These are phyloP conservation scores for Wickerhamiella kazuoi DNA, from an alignment of 805 yeast genomes.

Conservation along the genomic window DNA sequence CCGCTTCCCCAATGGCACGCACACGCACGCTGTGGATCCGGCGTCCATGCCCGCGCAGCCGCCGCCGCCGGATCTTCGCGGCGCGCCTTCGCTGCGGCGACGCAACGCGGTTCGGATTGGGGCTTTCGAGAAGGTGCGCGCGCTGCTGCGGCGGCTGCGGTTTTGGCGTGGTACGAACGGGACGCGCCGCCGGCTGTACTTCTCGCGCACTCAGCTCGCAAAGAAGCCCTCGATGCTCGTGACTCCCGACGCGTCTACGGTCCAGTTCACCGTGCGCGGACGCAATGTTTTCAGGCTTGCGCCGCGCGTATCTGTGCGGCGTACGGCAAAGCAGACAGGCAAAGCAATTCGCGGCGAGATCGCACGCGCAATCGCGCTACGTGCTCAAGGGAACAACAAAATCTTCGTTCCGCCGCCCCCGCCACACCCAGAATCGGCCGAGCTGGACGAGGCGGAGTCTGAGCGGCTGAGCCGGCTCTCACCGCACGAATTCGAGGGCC, in stretches of 20 bases:
- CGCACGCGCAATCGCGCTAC: background rate
- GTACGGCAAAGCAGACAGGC: background rate
- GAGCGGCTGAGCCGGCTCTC: background rate
- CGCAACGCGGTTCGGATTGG: conserved; percentile 7
- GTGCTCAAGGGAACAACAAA: background rate
- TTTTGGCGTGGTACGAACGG: conserved; percentile 1
- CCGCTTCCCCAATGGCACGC: background rate
- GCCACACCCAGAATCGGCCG: background rate
- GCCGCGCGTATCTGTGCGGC: background rate
- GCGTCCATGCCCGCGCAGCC: background rate
- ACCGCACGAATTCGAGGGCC: background rate
- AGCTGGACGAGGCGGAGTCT: background rate
- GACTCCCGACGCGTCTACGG: conserved; percentile 11
- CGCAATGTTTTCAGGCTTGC: conserved; percentile 6
- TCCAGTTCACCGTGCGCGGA: conserved; percentile 6
- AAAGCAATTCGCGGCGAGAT: background rate
- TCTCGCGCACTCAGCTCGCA: conserved; percentile 6
- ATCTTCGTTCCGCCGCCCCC: background rate
- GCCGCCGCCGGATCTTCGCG: background rate
- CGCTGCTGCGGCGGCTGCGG: background rate
- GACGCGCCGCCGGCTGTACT: conserved; percentile 1
- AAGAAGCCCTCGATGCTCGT: conserved; percentile 12
- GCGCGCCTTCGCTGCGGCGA: conserved; percentile 4
- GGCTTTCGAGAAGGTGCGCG: conserved; percentile 2
- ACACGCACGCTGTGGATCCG: background rate